These are phyloP conservation scores for Fusarium agapanthi DNA, from an alignment of 2,329 filamentous ascomycete genomes.

Conservation along the genomic window DNA sequence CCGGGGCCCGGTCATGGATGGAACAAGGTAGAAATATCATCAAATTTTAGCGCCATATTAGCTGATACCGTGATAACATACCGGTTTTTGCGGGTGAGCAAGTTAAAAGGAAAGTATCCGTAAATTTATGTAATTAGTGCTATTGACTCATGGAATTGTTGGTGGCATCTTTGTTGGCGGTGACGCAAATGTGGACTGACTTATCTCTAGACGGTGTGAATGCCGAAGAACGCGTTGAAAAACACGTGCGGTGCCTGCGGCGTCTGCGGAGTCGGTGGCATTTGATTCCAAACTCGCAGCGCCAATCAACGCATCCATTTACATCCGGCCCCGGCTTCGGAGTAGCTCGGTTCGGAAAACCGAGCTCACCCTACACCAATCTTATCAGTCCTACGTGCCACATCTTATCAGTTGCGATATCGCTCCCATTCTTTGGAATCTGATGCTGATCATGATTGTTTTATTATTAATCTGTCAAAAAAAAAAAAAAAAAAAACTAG, in stretches of 20 bases:
- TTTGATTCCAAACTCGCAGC: conserved; percentile 21
- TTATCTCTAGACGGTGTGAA: neutral
- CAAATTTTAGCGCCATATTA: conserved; percentile 29
- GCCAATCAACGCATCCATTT: neutral
- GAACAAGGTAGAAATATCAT: conserved; percentile 30
- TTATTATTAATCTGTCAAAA: conserved; percentile 3
- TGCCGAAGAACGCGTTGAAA: neutral
- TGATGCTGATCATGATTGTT: neutral
- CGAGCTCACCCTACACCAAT: neutral
- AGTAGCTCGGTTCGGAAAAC: conserved; percentile 6
- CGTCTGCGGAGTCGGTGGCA: neutral
- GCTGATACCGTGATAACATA: conserved; percentile 7
- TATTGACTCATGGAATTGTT: neutral
- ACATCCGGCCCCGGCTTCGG: neutral
- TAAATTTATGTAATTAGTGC: conserved; percentile 14
- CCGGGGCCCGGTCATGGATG: conserved; percentile 7
- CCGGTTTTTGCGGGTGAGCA: neutral
- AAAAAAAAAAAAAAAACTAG: neutral
- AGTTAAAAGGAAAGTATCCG: neutral
- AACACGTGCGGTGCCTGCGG: conserved; percentile 8
- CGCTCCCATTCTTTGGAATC: neutral
- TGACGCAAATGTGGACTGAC: conserved; percentile 19
- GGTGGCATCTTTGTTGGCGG: neutral
- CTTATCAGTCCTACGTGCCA: neutral
- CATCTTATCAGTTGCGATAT: neutral